Conservation (phyloP, 305 asterid genomes). For the Lippia alba region DNA sequence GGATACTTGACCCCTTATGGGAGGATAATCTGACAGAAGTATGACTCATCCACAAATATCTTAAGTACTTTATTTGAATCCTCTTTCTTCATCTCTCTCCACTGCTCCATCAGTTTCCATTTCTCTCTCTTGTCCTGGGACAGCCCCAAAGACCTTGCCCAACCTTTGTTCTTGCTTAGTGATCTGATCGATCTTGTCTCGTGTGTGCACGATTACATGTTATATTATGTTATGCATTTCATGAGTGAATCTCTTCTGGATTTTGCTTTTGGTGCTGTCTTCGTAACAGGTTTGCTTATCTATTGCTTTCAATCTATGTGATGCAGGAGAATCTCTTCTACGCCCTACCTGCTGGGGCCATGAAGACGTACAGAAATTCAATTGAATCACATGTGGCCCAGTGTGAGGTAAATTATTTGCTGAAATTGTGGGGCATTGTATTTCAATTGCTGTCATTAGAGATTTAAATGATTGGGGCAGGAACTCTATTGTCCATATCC, state of each 20-base stretch:
- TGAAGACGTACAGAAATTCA: slow-evolving; percentile 69
- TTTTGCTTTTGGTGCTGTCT: too few relatives aligned
- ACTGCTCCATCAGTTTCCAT: too few relatives aligned
- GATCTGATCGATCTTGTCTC: too few relatives aligned
- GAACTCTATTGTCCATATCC: too few relatives aligned
- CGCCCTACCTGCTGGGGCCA: slow-evolving; percentile 69
- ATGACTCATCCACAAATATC: slow-evolving; percentile 41
- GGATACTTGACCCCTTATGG: slow-evolving; percentile 58
- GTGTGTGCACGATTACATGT: too few relatives aligned
- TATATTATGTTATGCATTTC: too few relatives aligned
- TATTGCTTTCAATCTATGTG: slow-evolving; percentile 31
- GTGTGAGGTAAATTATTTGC: slow-evolving; percentile 63
- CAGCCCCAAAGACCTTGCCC: background rate
- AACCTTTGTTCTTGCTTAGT: too few relatives aligned
- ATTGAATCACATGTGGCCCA: slow-evolving; percentile 68
- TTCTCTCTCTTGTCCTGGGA: too few relatives aligned
- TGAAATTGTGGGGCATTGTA: slow-evolving; percentile 25
- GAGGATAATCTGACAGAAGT: slow-evolving; percentile 74
- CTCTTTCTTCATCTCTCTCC: background rate
- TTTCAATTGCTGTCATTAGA: slow-evolving; percentile 1
- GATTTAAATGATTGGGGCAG: too few relatives aligned
- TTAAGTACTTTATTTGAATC: slow-evolving; percentile 23
- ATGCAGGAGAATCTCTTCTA: slow-evolving; percentile 85
- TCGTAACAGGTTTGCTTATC: slow-evolving; percentile 18
- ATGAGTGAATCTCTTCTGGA: too few relatives aligned